Evolutionary conservation across 768 basidiomycete genomes (phyloP), one percentile per base, ranked within the genome.

Genomic region (Xerocomellus chrysenteron): DNA sequence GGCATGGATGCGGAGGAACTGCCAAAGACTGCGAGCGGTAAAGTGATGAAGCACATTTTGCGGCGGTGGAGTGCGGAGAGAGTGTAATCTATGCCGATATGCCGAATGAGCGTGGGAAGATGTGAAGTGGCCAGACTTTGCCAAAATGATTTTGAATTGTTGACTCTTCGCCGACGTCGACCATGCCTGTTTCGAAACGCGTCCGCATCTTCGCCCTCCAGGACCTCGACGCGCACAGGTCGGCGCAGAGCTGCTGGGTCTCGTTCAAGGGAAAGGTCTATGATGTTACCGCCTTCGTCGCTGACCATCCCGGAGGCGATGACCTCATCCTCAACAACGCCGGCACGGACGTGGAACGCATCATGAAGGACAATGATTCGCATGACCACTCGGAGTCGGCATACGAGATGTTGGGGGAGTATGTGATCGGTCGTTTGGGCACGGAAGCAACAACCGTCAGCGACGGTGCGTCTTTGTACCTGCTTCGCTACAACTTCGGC

Each of bases 271-370:
- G 87, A 66, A 90, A 86, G 67, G 92, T 99, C 24, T 98, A 95
- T 78, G 87, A 99, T 68, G 85, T 98, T 50, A 87, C 95, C 4
- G 62, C 65, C 4, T 98, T 98, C 74, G 74, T 95, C 2, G 66
- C 80, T 50, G 94, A 96, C 76, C 94, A 97, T 69, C 94, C 95
- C 12, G 96, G 96, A 60, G 94, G 95, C 4, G 96, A 98, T 71
- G 95, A 98, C 69, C 74, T 94, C 59, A 83, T 99, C 63, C 74
- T 94, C 39, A 76, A 84, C 43, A 81, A 88, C 72, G 96, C 90
- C 5, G 95, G 94, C 40, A 83, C 84, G 73, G 92, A 97, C 68
- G 80, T 98, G 49, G 88, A 80, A 19, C 77, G 73, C 19, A 77
- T 85, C 52, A 98, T 98, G 97, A 82, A 81, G 65, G 87, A 96